Evolutionary conservation across 2,329 filamentous ascomycete genomes (phyloP).

Genomic region (Fusarium floridanum): DNA sequence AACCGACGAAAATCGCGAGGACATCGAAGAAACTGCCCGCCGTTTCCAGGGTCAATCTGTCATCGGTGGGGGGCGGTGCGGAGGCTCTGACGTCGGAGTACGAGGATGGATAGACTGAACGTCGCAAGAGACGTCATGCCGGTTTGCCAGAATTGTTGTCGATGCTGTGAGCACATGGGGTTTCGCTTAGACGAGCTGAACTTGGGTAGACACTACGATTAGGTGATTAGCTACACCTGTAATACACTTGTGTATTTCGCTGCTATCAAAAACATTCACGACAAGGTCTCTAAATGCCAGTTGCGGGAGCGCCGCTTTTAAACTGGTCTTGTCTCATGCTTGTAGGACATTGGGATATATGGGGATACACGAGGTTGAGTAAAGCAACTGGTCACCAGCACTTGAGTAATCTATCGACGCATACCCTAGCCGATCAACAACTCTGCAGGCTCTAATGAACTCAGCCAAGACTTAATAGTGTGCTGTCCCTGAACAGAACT

Average conservation of each 20-base stretch:
- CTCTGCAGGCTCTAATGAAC: neutral
- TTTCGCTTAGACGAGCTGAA: neutral
- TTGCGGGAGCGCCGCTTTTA: neutral
- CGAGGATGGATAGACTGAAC: neutral
- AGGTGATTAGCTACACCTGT: neutral
- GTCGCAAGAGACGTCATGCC: neutral
- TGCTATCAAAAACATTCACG: neutral
- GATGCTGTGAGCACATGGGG: neutral
- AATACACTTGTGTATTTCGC: neutral
- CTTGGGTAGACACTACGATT: neutral
- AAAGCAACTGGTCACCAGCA: neutral
- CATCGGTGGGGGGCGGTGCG: neutral
- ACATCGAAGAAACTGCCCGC: neutral
- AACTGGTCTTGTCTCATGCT: neutral
- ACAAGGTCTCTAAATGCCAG: neutral
- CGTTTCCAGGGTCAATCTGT: neutral
- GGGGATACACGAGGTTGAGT: neutral
- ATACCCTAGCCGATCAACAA: neutral
- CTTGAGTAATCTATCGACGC: neutral
- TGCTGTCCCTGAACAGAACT: neutral
- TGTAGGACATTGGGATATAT: neutral
- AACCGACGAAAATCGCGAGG: neutral
- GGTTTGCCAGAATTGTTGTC: neutral
- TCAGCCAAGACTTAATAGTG: neutral
- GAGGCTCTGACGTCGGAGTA: neutral